Evolutionary conservation across 169 alveolate genomes (phyloP).

Genomic region (Amoebophrya sp.): DNA sequence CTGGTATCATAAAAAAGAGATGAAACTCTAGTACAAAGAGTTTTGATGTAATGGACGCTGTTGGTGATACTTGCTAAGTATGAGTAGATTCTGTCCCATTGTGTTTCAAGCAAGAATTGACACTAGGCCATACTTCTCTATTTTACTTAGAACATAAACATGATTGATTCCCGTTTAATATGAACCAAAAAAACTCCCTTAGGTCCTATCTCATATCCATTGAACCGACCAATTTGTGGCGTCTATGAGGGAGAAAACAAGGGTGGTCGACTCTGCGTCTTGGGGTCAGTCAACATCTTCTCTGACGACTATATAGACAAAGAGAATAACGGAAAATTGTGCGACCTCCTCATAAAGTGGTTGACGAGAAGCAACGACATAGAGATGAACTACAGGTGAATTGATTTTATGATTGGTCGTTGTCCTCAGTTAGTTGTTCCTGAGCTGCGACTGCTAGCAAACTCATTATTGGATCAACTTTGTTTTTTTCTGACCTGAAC

Average conservation of each 20-base stretch:
- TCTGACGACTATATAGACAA: background rate
- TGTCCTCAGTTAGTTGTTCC: background rate
- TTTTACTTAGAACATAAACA: no score
- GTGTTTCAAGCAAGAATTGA: no score
- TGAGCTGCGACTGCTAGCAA: background rate
- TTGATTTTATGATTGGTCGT: background rate
- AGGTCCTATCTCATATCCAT: background rate
- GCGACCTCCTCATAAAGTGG: conserved; percentile 10
- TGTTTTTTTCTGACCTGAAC: background rate
- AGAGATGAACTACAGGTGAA: background rate
- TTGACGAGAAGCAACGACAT: background rate
- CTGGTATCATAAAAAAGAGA: no score
- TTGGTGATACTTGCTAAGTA: no score
- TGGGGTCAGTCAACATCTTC: background rate
- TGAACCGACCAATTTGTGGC: background rate
- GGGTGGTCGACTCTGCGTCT: background rate
- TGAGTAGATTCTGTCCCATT: no score
- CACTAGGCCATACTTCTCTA: no score
- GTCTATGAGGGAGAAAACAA: background rate
- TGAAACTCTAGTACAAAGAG: no score
- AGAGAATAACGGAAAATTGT: background rate
- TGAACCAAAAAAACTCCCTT: no score
- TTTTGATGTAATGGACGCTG: no score
- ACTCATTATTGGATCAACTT: background rate
- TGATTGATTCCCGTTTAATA: no score